phyloP scores from a whole-genome alignment of 345 rosid genomes.

The Populus ilicifolia region DNA sequence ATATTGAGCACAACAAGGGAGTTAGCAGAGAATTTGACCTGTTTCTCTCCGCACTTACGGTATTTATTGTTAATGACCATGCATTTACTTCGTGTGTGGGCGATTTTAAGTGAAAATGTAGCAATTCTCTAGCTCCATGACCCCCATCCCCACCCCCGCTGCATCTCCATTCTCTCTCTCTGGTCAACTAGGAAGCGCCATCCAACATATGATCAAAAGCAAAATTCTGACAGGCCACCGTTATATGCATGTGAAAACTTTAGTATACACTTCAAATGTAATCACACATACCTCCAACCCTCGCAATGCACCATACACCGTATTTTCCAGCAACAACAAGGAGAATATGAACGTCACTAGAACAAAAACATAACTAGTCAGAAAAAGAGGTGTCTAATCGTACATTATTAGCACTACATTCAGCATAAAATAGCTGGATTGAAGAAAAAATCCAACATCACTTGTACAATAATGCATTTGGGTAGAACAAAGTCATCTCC shows the following conservation, averaged over 20 bases:
- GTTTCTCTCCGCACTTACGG: neutral
- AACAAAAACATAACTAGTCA: neutral
- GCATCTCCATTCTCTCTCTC: neutral
- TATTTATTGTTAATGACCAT: neutral
- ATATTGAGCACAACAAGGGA: neutral
- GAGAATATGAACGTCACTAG: neutral
- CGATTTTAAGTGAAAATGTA: neutral
- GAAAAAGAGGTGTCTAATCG: neutral
- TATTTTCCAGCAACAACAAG: constrained; percentile 62
- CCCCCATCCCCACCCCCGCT: neutral
- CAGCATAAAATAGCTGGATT: neutral
- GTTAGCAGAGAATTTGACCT: neutral
- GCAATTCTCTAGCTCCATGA: neutral
- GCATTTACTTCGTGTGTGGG: neutral
- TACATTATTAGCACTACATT: neutral
- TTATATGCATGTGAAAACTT: neutral
- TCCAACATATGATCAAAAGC: neutral
- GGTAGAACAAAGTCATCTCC: neutral
- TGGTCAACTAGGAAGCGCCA: neutral
- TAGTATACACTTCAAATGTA: neutral
- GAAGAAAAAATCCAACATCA: neutral
- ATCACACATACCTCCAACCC: constrained; percentile 74
- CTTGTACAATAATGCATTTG: neutral
- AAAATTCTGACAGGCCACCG: neutral
- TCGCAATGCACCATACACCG: constrained; percentile 80